phyloP scores from a whole-genome alignment of 1,139 yeast genomes.

The Dujonia santamariae region DNA sequence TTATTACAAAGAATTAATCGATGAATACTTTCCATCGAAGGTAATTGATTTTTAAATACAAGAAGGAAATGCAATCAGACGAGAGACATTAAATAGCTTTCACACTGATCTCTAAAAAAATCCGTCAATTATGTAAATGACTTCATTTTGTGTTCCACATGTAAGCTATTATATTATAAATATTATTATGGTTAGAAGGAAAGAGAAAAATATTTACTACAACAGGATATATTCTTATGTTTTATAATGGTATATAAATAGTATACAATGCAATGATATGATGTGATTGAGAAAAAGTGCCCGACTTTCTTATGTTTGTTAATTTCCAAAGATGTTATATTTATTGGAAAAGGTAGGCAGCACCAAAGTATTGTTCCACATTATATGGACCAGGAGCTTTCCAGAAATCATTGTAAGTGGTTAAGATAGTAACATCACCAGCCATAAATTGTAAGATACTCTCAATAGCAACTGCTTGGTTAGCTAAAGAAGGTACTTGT shows the following conservation, averaged over 20 bases:
- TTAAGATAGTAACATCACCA: conserved; percentile 64
- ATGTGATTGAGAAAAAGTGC: conserved; percentile 15
- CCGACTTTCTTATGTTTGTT: neutral
- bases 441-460: conserved; percentile 56
- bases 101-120: no score
- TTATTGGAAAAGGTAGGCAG: conserved; percentile 41
- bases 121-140: no score
- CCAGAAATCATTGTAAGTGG: conserved; percentile 82
- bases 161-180: no score
- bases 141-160: no score
- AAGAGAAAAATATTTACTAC: no score
- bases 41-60: conserved; percentile 52
- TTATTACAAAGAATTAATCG: conserved; percentile 60
- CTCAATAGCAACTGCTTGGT: conserved; percentile 68
- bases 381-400: conserved; percentile 81
- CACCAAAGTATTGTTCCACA: conserved; percentile 85
- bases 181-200: no score
- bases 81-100: no score
- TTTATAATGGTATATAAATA: no score
- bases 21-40: conserved; percentile 62
- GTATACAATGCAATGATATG: conserved; percentile 3
- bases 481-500: conserved; percentile 66
- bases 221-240: no score
- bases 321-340: neutral
- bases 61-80: no score